phyloP scores from a whole-genome alignment of 805 yeast genomes.

The Nakazawaea wyomingensis region DNA sequence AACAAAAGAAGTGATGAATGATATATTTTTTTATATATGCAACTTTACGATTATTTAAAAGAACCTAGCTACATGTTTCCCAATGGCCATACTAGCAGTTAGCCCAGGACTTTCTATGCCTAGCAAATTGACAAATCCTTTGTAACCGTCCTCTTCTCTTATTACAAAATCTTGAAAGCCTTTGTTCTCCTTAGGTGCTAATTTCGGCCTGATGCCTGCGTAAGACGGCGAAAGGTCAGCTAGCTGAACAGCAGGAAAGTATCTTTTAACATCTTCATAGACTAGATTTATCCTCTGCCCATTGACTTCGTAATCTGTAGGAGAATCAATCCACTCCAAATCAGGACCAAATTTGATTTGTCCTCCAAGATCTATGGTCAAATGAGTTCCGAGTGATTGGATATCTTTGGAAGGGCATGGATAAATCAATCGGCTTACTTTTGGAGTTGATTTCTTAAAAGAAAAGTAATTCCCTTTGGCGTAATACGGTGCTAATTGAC shows the following conservation, averaged over 20 bases:
- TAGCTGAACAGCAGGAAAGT: slow-evolving; percentile 55
- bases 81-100: slow-evolving; percentile 80
- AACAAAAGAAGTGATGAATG: slow-evolving; percentile 18
- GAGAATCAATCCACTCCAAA: slow-evolving; percentile 65
- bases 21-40: not conserved
- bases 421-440: slow-evolving; percentile 56
- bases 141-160: slow-evolving; percentile 60
- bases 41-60: slow-evolving; percentile 18
- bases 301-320: slow-evolving; percentile 44
- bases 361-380: slow-evolving; percentile 79
- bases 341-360: slow-evolving; percentile 85
- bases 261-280: slow-evolving; percentile 48
- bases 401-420: slow-evolving; percentile 70
- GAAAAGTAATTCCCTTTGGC: slow-evolving; percentile 86
- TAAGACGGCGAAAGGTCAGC: slow-evolving; percentile 60
- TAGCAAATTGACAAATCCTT: slow-evolving; percentile 73
- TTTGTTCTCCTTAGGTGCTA: slow-evolving; percentile 38
- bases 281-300: slow-evolving; percentile 48
- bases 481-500: slow-evolving; percentile 55
- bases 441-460: slow-evolving; percentile 42
- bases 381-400: slow-evolving; percentile 82
- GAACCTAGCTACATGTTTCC: slow-evolving; percentile 51
- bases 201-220: slow-evolving; percentile 81
- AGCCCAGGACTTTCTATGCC: slow-evolving; percentile 92
- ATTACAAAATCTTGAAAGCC: slow-evolving; percentile 71